These are phyloP conservation scores for Waltergamsia citrina DNA, from an alignment of 2,329 filamentous ascomycete genomes.

Conservation along the genomic window DNA sequence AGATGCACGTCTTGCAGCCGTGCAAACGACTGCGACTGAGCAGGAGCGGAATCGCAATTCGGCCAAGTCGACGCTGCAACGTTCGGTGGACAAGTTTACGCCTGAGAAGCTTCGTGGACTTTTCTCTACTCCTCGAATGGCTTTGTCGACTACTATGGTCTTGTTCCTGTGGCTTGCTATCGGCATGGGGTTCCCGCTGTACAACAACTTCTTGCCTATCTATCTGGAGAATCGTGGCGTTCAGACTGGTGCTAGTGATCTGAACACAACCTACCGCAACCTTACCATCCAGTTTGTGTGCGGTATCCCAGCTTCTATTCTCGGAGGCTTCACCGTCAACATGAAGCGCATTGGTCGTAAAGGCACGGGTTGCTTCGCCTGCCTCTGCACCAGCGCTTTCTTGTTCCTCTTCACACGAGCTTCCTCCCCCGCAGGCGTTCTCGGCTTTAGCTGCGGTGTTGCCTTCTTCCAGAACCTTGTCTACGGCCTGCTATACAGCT, in stretches of 20 bases:
- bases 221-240: constrained; percentile 17
- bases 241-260: constrained; percentile 4
- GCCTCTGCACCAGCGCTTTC: constrained; percentile 10
- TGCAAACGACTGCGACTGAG: too few relatives aligned
- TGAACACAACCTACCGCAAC: constrained; percentile 8
- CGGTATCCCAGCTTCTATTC: constrained; percentile 10
- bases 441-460: constrained; percentile 11
- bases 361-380: constrained; percentile 9
- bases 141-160: constrained; percentile 42
- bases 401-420: constrained; percentile 9
- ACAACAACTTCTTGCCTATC: constrained; percentile 35
- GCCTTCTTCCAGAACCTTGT: constrained; percentile 13
- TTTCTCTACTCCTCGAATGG: constrained; percentile 41
- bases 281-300: constrained; percentile 13
- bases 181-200: constrained; percentile 46
- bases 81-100: constrained; percentile 41
- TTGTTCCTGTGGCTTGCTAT: constrained; percentile 49
- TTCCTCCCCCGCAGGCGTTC: constrained; percentile 5
- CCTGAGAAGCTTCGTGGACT: constrained; percentile 41
- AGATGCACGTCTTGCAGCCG: constrained; percentile 8
- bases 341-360: constrained; percentile 11
- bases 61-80: too few relatives aligned
- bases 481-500: constrained; percentile 18
- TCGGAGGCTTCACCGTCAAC: constrained; percentile 11
- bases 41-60: too few relatives aligned